A percentile compares a stretch with the other conserved stretches of the same genome.
phyloP scores from a whole-genome alignment of 2,329 filamentous ascomycete genomes.

The Alternaria arborescens region DNA sequence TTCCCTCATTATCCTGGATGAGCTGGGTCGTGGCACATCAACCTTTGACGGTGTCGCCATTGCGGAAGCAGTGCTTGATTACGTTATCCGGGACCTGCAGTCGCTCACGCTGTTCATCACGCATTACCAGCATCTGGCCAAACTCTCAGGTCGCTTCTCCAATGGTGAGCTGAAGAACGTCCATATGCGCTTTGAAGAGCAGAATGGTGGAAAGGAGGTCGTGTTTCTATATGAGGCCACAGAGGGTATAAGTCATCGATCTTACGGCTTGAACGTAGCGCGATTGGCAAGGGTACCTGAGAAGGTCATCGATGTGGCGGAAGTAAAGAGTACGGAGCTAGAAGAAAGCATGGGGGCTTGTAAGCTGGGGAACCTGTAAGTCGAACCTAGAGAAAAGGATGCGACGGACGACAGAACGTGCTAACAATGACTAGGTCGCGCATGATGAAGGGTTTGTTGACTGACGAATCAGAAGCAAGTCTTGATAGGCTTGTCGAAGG shows the following conservation, averaged over 20 bases:
- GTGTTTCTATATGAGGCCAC: conserved; percentile 95
- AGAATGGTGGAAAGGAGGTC: conserved; percentile 71
- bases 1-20: conserved; percentile 89
- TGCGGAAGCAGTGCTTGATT: conserved; percentile 86
- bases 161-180: conserved; percentile 78
- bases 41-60: conserved; percentile 98
- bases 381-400: conserved; percentile 19
- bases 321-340: conserved; percentile 79
- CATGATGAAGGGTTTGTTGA: conserved; percentile 35
- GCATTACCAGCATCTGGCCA: conserved; percentile 89
- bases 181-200: conserved; percentile 82
- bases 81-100: conserved; percentile 76
- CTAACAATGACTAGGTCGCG: conserved; percentile 32
- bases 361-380: conserved; percentile 47
- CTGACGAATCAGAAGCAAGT: conserved; percentile 33
- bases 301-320: conserved; percentile 79
- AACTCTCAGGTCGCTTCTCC: conserved; percentile 73
- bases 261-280: conserved; percentile 94
- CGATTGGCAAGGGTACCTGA: conserved; percentile 82
- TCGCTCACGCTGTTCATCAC: conserved; percentile 95
- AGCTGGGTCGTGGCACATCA: conserved; percentile 89
- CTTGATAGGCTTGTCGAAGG: conserved; percentile 22
- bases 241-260: conserved; percentile 90
- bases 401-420: conserved; percentile 8
- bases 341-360: conserved; percentile 67